A percentile compares a stretch with the other conserved stretches of the same genome.
Conservation (phyloP, 176 grass and related monocot species). For the Sorghum bicolor region Sorghum_bicolor_NCBIv3 NC_012870.2:68069501-68070000, state of each 20-base stretch:
- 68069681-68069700: too few species aligned
- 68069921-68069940: constrained; percentile 28
- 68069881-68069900: not conserved
- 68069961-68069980: not conserved
- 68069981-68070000: constrained; percentile 61
- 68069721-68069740: not conserved
- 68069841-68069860: constrained; percentile 27
- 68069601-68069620: too few species aligned
- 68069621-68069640: too few species aligned
- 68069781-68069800: not conserved
- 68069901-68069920: not conserved
- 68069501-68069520: not conserved
- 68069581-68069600: too few species aligned
- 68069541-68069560: too few species aligned
- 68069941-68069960: not conserved
- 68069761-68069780: not conserved
- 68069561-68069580: too few species aligned
- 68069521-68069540: too few species aligned
- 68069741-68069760: not conserved
- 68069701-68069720: not conserved
- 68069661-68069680: constrained; percentile 3
- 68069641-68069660: not conserved
- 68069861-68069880: constrained; percentile 26
- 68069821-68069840: constrained; percentile 34
- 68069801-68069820: constrained; percentile 26